Base-by-base conservation (phyloP, 2,329 filamentous ascomycete genomes). In the Curvularia sp. region DNA sequence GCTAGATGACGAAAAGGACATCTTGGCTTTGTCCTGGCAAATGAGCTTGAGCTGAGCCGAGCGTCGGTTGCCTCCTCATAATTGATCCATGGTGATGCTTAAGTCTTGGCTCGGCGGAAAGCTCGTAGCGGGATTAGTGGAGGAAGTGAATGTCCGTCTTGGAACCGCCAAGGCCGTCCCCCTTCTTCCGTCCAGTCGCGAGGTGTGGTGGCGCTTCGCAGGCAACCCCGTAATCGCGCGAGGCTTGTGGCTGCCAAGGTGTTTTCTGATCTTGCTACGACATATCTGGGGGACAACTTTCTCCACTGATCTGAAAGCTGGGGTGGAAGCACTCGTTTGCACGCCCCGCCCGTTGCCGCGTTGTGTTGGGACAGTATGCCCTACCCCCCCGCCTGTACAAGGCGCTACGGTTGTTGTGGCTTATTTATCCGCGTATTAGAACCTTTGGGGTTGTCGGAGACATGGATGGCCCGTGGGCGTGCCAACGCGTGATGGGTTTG, bases 391-490 rank as follows among this genome's bases (percentile, higher is more conserved):
- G 53, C 61, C 27, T 47, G 47, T 28, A 15, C 15, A 12, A 42
- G 38, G 30, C 54, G 49, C 61, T 61, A 66, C 63, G 61, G 64
- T 52, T 66, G 51, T 57, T 54, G 48, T 55, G 42, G 42, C 50
- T 52, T 52, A 63, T 63, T 67, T 65, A 67, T 65, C 64, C 64
- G 62, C 59, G 60, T 65, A 63, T 65, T 46, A 55, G 50, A 60
- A 47, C 47, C 46, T 38, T 47, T 32, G 15, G 18, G 18, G 39
- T 30, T 27, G 43, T 61, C 53, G 58, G 61, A 34, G 48, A 25
- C 19, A 56, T 49, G 49, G 49, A 49, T 41, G 64, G 59, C 57
- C 59, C 64, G 62, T 62, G 59, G 34, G 34, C 30, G 27, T 19
- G 28, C 53, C 42, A 23, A 58, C 27, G 54, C 48, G 47, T 62